These are phyloP conservation scores for Ustilago xerochloae DNA, from an alignment of 1,284 basidiomycete species.

Conservation along the genomic window DNA sequence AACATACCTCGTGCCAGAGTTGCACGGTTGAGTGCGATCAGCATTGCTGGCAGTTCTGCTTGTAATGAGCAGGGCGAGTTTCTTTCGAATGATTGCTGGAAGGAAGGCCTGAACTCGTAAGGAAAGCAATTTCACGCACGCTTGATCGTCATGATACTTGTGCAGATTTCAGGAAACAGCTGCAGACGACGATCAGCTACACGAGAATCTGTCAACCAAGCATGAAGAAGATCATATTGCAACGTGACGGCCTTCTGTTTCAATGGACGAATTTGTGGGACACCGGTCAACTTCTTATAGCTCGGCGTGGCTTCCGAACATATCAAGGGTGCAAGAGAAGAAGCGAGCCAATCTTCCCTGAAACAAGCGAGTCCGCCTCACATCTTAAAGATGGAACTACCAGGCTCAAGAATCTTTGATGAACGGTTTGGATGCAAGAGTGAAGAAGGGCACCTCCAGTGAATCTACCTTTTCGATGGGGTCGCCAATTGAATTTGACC, in stretches of 20 bases:
- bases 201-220: background rate
- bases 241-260: too few species aligned
- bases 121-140: background rate
- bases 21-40: too few species aligned
- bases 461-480: too few species aligned
- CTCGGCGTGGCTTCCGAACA: background rate
- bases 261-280: background rate
- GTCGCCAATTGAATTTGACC: background rate
- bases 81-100: too few species aligned
- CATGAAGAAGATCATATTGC: background rate
- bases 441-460: too few species aligned
- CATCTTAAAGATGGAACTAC: background rate
- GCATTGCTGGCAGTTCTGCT: too few species aligned
- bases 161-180: background rate
- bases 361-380: background rate
- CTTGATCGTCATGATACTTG: background rate
- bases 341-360: background rate
- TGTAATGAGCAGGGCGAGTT: too few species aligned
- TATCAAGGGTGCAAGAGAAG: background rate
- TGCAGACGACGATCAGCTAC: background rate
- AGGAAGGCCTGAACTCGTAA: too few species aligned
- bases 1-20: too few species aligned
- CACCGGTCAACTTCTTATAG: background rate
- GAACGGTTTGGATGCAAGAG: too few species aligned
- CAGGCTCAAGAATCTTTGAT: too few species aligned